Conservation (phyloP, 805 yeast species). For the Groenewaldozyma salmanticensis region DNA sequence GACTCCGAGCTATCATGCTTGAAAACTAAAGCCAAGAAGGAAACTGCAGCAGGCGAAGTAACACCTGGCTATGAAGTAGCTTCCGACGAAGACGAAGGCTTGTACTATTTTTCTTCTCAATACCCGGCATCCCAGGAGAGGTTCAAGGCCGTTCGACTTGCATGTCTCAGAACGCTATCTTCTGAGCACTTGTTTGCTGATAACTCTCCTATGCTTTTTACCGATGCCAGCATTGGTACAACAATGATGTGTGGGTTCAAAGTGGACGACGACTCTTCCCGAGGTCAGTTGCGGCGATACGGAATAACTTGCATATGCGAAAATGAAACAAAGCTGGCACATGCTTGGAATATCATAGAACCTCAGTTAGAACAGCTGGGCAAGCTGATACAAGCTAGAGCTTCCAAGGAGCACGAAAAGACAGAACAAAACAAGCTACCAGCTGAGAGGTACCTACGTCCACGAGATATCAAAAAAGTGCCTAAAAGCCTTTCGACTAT, state of each 20-base stretch:
- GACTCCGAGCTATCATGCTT: background rate
- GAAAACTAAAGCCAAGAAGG: background rate
- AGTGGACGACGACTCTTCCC: slow-evolving; percentile 16
- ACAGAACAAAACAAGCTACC: slow-evolving; percentile 8
- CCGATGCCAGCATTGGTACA: slow-evolving; percentile 18
- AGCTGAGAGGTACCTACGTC: slow-evolving; percentile 14
- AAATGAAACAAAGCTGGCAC: slow-evolving; percentile 13
- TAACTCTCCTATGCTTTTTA: slow-evolving; percentile 18
- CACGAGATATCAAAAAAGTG: slow-evolving; percentile 10
- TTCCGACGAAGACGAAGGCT: background rate
- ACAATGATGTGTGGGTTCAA: slow-evolving; percentile 17
- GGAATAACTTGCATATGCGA: slow-evolving; percentile 19
- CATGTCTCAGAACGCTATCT: slow-evolving; percentile 19
- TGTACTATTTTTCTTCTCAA: slow-evolving; percentile 16
- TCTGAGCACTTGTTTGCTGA: slow-evolving; percentile 20
- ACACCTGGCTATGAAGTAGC: slow-evolving; percentile 3
- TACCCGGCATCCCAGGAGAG: slow-evolving; percentile 20
- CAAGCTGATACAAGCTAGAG: slow-evolving; percentile 13
- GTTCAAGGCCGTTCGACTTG: slow-evolving; percentile 20
- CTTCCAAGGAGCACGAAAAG: slow-evolving; percentile 6
- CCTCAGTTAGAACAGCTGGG: slow-evolving; percentile 15
- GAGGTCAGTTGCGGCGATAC: slow-evolving; percentile 19
- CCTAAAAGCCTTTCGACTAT: slow-evolving; percentile 12
- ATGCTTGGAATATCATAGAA: slow-evolving; percentile 15
- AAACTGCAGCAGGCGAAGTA: background rate